phyloP scores from a whole-genome alignment of 352 stramenopile species.

The Phytophthora pini region DNA sequence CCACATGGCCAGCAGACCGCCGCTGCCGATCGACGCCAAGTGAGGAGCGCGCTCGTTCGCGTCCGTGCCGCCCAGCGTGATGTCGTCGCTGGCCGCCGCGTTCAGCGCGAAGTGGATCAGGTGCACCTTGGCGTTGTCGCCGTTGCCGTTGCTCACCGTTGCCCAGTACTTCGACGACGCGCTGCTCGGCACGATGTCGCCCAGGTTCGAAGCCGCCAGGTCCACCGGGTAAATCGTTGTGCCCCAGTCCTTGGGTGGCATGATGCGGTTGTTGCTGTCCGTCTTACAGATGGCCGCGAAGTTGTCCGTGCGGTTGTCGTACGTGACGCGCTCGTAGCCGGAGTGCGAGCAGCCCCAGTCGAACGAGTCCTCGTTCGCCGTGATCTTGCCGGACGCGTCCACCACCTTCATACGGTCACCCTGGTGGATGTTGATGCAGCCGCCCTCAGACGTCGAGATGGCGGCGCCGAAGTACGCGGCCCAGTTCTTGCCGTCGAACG shows the following conservation, averaged over 20 bases:
- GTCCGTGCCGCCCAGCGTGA: conserved; percentile 53
- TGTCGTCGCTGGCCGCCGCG: conserved; percentile 51
- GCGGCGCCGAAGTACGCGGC: conserved; percentile 65
- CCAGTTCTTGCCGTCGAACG: conserved; percentile 66
- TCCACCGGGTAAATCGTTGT: conserved; percentile 68
- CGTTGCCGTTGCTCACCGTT: conserved; percentile 60
- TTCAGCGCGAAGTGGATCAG: conserved; percentile 66
- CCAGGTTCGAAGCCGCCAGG: conserved; percentile 51
- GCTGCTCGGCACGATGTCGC: conserved; percentile 53
- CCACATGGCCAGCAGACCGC: conserved; percentile 56
- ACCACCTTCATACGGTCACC: conserved; percentile 75
- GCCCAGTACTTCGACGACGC: conserved; percentile 58
- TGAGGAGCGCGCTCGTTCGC: conserved; percentile 62
- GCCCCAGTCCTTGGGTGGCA: conserved; percentile 56
- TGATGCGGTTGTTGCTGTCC: conserved; percentile 79
- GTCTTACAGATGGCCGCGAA: conserved; percentile 71
- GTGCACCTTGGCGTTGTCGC: conserved; percentile 57
- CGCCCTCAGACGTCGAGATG: conserved; percentile 58
- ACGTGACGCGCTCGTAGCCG: conserved; percentile 64
- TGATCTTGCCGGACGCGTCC: conserved; percentile 42
- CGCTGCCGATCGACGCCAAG: conserved; percentile 45
- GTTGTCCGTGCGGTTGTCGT: conserved; percentile 48
- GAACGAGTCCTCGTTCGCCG: conserved; percentile 53
- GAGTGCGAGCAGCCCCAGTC: conserved; percentile 71
- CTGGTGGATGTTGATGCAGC: conserved; percentile 79